Evolutionary conservation across 495 filamentous ascomycete genomes (phyloP), one percentile per base, ranked within the genome.

Genomic region (Daldinia vernicosa): DNA sequence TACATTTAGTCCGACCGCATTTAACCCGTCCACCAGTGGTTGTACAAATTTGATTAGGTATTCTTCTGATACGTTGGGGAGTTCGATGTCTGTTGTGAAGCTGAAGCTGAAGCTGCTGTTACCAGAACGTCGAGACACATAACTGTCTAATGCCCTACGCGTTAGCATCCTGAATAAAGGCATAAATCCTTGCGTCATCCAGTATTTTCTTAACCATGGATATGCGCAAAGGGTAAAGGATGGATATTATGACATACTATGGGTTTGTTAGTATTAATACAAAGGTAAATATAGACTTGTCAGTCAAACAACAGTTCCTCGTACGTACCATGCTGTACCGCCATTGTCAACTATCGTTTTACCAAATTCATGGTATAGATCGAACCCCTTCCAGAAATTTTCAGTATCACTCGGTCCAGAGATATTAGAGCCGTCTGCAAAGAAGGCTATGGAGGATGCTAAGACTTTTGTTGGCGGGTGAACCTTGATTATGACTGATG

Each of bases 11-110:
- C 77, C 77, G 4, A 72, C 27, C n/a, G 72, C 70, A 4, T 64
- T 35, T 5, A 83, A 79, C 7, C 82, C 74, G 35, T 80, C 69
- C 71, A 80, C 80, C 58, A 85, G 79, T 3, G 86, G 84, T 55
- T 78, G 64, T 7, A 86, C 75, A 28, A 87, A 79, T n/a, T 74
- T 56, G 9, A 76, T 71, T 40, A 79, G 74, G 26, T 79, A 57
- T n/a, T 73, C 28, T 8, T 63, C 52, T 3, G 77, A 66, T 17
- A 77, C 74, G 32, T 71, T 71, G 0, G 80, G 79, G 32, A 81
- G 66, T 57, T 70, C 70, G 55, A 74, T 71, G 35, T 71, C 70
- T 24, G 75, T 64, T 35, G 66, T 77, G 57, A 71, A 75, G 11
- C 67, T 72, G 57, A 71, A 75, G 11, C 67, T 72, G 61, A 71